phyloP scores from a whole-genome alignment of 768 basidiomycete species.

The Mycena crocata region DNA sequence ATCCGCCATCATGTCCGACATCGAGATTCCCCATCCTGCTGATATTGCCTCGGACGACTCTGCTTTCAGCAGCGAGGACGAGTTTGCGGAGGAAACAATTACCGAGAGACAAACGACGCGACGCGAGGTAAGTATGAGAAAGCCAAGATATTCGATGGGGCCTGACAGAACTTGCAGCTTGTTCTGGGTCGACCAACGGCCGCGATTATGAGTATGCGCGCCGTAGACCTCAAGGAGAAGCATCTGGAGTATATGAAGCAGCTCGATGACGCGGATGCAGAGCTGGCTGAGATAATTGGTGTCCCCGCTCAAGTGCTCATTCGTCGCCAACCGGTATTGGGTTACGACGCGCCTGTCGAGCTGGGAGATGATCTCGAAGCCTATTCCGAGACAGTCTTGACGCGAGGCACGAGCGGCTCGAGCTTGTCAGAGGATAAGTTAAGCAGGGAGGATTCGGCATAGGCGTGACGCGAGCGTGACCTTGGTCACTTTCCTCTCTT shows the following conservation, averaged over 20 bases:
- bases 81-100: conserved; percentile 25
- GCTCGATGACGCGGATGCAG: conserved; percentile 33
- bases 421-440: conserved; percentile 1
- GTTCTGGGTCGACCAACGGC: conserved; percentile 29
- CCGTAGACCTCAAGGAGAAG: conserved; percentile 5
- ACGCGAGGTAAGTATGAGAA: conserved; percentile 23
- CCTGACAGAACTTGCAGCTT: conserved; percentile 19
- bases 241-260: conserved; percentile 34
- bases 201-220: conserved; percentile 27
- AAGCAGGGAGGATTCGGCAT: not conserved
- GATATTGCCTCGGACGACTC: conserved; percentile 31
- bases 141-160: not conserved
- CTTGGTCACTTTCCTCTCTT: not conserved
- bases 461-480: not conserved
- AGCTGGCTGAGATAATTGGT: conserved; percentile 26
- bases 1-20: conserved; percentile 20
- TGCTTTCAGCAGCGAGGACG: conserved; percentile 37
- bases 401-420: not conserved
- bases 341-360: conserved; percentile 25
- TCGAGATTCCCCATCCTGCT: conserved; percentile 22
- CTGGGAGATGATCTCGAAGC: conserved; percentile 21
- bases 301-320: conserved; percentile 9
- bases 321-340: conserved; percentile 22
- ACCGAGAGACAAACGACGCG: conserved; percentile 27
- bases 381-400: too few species aligned